Base-by-base conservation (phyloP, 2,329 filamentous ascomycete genomes). In the Lecanicillium sp. region DNA sequence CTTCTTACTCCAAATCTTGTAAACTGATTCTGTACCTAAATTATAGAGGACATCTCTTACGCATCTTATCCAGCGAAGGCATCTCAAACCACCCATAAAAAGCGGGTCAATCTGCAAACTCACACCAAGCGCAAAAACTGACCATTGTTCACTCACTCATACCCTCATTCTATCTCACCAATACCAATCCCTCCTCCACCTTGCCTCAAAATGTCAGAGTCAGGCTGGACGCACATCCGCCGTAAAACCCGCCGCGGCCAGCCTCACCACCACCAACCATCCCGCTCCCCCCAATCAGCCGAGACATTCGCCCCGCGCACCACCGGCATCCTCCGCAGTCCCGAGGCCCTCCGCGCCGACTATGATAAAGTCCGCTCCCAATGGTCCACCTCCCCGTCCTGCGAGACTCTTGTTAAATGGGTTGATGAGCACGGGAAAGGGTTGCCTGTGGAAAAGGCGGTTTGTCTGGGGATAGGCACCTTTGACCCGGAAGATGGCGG, bases 401-500 rank as follows among this genome's bases (percentile, higher is more conserved):
- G 62, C 53, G 41, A 48, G 1, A 52, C 53, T 6, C 60, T 79
- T 3, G 55, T 58, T 5, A 54, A 58, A 1, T 54, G 72, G 3
- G 43, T 77, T 4, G 46, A 54, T 0, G 49, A 52, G 0, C 59
- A 62, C 6, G 55, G 52, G 3, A 30, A 36, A 21, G 12, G 53
- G 54, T 30, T 55, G 49, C n/a, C 17, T 19, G 57, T 72, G 29
- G 62, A 58, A 2, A 63, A 60, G 14, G 78, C 76, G 1, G 55
- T 81, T 5, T 80, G 77, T 51, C 66, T 82, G 5, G 78, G 78
- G 0, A 61, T 77, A 2, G 78, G 78, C 2, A 69, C 74, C 0
- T 79, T 79, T 51, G 74, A 79, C 43, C 74, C 75, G 2, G 60
- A 62, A 3, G 70, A 75, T 37, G 70, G 67, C 1, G 67, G 65